Base-by-base conservation (phyloP, 441 rosid species). In the Jatropha podagrica region DNA sequence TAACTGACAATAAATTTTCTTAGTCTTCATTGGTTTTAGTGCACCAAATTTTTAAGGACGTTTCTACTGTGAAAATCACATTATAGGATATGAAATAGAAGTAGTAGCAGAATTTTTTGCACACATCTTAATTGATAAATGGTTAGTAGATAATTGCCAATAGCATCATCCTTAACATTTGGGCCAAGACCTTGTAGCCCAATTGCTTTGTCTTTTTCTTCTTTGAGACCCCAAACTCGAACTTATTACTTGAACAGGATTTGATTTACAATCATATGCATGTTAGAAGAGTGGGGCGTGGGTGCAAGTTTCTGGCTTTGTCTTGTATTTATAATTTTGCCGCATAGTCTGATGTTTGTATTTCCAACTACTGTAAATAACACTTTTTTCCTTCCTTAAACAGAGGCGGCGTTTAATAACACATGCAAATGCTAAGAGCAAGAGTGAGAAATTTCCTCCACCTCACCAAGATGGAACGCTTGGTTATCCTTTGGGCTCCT, bases 361-460 rank as follows among this genome's bases (percentile, higher is more conserved):
- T 32, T 26, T 58, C 37, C n/a, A 18, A 7, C 46, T 26, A 40
- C 63, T 38, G 32, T 54, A 52, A 68, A 54, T 49, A 32, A 61
- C 54, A 8, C 49, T 9, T 67, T 68, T 5, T 55, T 15, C 68
- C 62, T 63, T 3, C 38, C n/a, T 77, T 3, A 72, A 78, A 74
- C 97, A 93, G 99, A 91, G 95, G 73, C 80, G 97, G 82, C 97
- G 99, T 17, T 49, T 93, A 73, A 92, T 96, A 71, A 92, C 97
- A 7, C 99, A 90, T 77, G 97, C 95, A 38, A 95, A 95, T 84
- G 98, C 99, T 0, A 95, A 95, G 90, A 95, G 99, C 93, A 95
- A 95, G 84, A 95, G 99, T 2, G 99, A 95, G 85, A 96, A 93
- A 85, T 96, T 96, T 76, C 99, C 99, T 65, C 98, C 99, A 38